phyloP scores from a whole-genome alignment of 768 basidiomycete species.

The Daedaleopsis nitida region DNA sequence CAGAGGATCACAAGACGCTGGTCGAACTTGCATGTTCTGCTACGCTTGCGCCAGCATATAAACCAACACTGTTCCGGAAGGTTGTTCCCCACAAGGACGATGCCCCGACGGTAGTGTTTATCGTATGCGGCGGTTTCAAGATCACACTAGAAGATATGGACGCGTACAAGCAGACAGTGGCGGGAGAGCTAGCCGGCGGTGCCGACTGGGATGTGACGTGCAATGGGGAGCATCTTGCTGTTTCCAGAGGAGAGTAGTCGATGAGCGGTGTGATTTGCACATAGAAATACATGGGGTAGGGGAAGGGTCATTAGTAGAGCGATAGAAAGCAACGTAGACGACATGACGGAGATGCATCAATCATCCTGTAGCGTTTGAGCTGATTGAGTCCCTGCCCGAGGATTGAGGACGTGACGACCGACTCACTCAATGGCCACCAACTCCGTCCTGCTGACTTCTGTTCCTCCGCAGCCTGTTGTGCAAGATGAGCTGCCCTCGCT shows the following conservation, averaged over 20 bases:
- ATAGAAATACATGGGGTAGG: background rate
- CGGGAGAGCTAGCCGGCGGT: conserved; percentile 33
- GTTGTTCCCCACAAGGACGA: conserved; percentile 38
- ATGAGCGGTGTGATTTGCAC: background rate
- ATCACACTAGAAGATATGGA: conserved; percentile 54
- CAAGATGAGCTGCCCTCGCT: conserved; percentile 2
- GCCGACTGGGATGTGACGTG: conserved; percentile 29
- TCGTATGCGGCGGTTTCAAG: conserved; percentile 76
- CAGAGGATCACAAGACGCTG: conserved; percentile 76
- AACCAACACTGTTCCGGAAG: conserved; percentile 52
- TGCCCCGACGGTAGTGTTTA: conserved; percentile 52
- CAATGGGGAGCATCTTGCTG: conserved; percentile 14
- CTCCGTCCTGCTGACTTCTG: conserved; percentile 1
- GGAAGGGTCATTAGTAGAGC: conserved; percentile 3
- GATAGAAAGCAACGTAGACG: background rate
- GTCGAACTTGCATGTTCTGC: conserved; percentile 77
- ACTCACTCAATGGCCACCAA: conserved; percentile 5
- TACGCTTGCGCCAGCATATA: conserved; percentile 68
- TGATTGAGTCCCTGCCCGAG: too few relatives aligned
- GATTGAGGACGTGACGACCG: background rate
- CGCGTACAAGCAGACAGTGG: conserved; percentile 47
- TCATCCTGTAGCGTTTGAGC: too few relatives aligned
- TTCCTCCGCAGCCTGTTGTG: conserved; percentile 2
- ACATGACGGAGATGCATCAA: too few relatives aligned
- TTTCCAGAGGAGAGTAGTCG: background rate